Percentiles rank a stretch among this genome's conserved stretches.
These are phyloP conservation scores for Saccharomycopsis guyanensis DNA, from an alignment of 805 yeast species.

Conservation along the genomic window DNA sequence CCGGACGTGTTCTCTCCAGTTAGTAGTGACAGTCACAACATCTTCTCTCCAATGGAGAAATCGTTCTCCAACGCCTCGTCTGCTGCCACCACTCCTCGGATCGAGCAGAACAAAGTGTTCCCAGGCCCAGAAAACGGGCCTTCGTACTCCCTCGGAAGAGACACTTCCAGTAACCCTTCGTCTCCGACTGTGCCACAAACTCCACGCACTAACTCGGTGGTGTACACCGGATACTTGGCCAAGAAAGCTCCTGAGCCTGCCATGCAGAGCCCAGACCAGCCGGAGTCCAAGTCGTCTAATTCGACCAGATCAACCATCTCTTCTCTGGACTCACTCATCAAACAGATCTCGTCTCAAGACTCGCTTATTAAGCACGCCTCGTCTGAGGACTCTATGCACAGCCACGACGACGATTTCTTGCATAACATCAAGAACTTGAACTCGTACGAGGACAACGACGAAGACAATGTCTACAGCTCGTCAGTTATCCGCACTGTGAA, in stretches of 20 bases:
- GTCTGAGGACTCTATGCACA: not conserved
- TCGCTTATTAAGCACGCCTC: not conserved
- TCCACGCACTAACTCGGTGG: slow-evolving; percentile 15
- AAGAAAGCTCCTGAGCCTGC: slow-evolving; percentile 3
- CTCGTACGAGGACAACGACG: not conserved
- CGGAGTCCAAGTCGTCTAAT: not conserved
- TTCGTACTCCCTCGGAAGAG: not conserved
- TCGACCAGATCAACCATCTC: not conserved
- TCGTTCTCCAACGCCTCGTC: not conserved
- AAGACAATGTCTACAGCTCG: too few species aligned
- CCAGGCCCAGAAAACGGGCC: not conserved
- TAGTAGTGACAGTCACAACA: not conserved
- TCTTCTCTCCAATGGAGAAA: slow-evolving; percentile 4
- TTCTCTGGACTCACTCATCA: not conserved
- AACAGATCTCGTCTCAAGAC: not conserved
- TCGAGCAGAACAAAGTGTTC: not conserved
- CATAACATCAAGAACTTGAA: slow-evolving; percentile 4
- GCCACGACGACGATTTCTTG: slow-evolving; percentile 7
- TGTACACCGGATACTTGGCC: slow-evolving; percentile 19
- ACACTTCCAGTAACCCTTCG: too few species aligned
- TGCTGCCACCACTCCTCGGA: not conserved
- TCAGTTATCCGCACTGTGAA: not conserved
- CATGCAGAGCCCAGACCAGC: not conserved
- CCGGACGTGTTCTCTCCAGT: slow-evolving; percentile 10
- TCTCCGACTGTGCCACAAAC: too few species aligned